Conservation (phyloP, 2,329 filamentous ascomycete species). For the Phaeosphaeria sp. region DNA sequence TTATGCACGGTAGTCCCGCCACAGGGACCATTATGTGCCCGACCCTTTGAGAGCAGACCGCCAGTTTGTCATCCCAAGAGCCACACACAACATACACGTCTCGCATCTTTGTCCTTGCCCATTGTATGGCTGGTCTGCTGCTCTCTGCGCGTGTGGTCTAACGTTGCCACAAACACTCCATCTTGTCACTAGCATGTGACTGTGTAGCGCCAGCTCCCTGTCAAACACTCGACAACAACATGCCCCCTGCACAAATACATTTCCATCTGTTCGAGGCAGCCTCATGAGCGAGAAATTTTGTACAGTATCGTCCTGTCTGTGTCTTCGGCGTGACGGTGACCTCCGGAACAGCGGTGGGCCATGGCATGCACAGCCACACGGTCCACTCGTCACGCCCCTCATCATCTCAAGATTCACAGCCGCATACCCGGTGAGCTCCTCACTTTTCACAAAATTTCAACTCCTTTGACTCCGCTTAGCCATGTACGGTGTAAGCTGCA, state of each 20-base stretch:
- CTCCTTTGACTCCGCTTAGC: background rate
- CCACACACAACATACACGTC: background rate
- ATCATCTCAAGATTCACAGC: background rate
- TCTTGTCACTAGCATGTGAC: background rate
- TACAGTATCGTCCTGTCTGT: background rate
- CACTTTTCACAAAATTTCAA: background rate
- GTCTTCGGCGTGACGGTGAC: background rate
- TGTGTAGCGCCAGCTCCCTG: background rate
- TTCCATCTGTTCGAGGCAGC: background rate
- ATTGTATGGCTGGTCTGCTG: background rate
- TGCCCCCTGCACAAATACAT: background rate
- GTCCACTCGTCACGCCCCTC: background rate
- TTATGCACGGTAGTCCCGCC: background rate
- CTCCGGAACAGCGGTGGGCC: slow-evolving; percentile 16
- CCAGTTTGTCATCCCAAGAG: slow-evolving; percentile 9
- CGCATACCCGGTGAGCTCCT: slow-evolving; percentile 7
- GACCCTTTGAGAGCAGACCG: slow-evolving; percentile 6
- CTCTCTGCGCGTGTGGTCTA: background rate
- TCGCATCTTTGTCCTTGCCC: background rate
- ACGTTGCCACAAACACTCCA: background rate
- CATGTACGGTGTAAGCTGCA: slow-evolving; percentile 1
- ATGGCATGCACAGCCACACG: slow-evolving; percentile 4
- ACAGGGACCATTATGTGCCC: background rate
- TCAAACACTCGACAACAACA: background rate
- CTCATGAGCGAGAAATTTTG: background rate